Base-by-base conservation (phyloP, 1,284 basidiomycete genomes). In the Cutaneotrichosporon mucoides region DNA sequence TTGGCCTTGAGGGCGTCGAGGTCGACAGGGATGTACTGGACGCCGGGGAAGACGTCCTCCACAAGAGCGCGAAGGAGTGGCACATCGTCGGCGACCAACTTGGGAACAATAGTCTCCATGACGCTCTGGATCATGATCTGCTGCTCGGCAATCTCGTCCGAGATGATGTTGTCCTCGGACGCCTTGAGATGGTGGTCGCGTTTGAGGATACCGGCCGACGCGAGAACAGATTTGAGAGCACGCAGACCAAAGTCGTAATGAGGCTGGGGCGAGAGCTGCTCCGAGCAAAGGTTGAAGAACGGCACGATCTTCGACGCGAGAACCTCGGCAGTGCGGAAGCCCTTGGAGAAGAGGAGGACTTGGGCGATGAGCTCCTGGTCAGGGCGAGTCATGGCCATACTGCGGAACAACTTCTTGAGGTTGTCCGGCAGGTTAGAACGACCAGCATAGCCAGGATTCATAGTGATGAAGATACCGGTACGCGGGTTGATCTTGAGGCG, bases 191-290 rank as follows among this genome's bases (percentile, higher is more conserved):
- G 79, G 12, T 90, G 86, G 76, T 95, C 92, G 65, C 96, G 88
- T 79, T 99, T 99, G 70, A 99, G 83, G 63, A 95, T 93, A 85
- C 96, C 96, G 33, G 96, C 96, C 73, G 92, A 95, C 37, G 92
- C 88, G 46, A 99, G 83, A 3, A 99, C 96, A 40, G 94, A 89
- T 79, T 99, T 99, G 63, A 99, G 82, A 11, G 96, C 96, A 68
- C 96, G 92, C 43, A 99, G 83, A 79, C 96, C 96, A 75, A 99
- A 99, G 80, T 99, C 96, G 76, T 99, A 99, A 80, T 99, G 97
- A 2, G 95, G 92, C 74, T 99, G 96, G 40, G 90, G 87, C 3
- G 94, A 98, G 36, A 99, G 84, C 72, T 99, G 95, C 73, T 99
- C 94, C 63, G 92, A 87, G 70, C 95, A 99, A 57, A 99, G 87